Evolutionary conservation across 2,329 filamentous ascomycete genomes (phyloP), one percentile per base, ranked within the genome.

Genomic region (Botryotinia calthae): DNA sequence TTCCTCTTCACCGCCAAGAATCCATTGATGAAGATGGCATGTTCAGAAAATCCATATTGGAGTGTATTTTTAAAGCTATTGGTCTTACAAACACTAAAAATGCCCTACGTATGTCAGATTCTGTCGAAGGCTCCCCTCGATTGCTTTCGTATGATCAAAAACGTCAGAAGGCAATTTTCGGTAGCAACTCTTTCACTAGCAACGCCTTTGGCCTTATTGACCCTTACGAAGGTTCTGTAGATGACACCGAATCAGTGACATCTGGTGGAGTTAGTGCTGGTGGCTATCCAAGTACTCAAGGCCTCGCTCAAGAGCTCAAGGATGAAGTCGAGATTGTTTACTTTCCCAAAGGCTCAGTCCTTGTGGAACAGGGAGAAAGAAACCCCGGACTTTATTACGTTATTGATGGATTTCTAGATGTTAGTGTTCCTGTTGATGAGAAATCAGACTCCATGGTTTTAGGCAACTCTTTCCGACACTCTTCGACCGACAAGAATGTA

Each of bases 331-430:
- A 99, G 80, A 98, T 99, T 76, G 96, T 99, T 9, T 98, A 93
- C 83, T 99, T 99, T 76, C 95, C 95, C 0, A 93, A 98, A 81
- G 95, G 93, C 3, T 95, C 96, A 2, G 92, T 99, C 0, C 86
- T 99, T 25, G 95, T 99, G 0, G 96, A 99, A 79, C 95, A 98
- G 83, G 95, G 96, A 16, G 96, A 99, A 81, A 89, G 96, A n/a
- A 97, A 97, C 77, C 96, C 96, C 0, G 96, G 96, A 0, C 82
- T 99, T 0, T 99, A 99, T 83, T 99, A 99, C 82, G 95, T 99
- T 4, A 92, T 99, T 67, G 96, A 99, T 81, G 96, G 96, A 0
- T 99, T 99, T 78, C 84, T 99, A 51, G 96, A 99, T 79, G 95
- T 98, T 61, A 94, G 94, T 74, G 91, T 97, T n/a, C 90, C 93